These are phyloP conservation scores for Volvariella volvacea DNA, from an alignment of 1,284 basidiomycete species.

Conservation along the genomic window DNA sequence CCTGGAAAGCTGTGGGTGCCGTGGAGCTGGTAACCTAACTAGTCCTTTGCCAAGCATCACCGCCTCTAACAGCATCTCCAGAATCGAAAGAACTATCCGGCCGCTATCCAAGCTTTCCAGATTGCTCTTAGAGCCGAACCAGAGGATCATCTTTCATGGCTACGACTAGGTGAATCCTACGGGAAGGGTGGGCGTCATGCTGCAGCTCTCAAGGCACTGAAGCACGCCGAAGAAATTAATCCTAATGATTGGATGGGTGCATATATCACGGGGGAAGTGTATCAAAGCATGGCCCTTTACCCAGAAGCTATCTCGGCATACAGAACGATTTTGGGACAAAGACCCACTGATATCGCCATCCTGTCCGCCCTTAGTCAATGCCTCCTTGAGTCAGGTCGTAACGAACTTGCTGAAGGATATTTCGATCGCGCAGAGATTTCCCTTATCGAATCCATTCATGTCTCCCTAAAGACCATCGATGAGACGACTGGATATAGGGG, in stretches of 20 bases:
- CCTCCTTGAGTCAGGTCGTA: conserved; percentile 64
- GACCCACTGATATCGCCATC: conserved; percentile 66
- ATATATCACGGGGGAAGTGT: conserved; percentile 85
- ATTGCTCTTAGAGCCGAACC: conserved; percentile 79
- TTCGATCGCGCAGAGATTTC: conserved; percentile 69
- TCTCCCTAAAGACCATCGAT: conserved; percentile 51
- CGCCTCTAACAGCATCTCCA: conserved; percentile 22
- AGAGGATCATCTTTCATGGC: conserved; percentile 78
- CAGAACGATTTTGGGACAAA: conserved; percentile 46
- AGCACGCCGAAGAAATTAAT: conserved; percentile 63
- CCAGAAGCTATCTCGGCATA: conserved; percentile 71
- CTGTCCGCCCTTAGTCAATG: conserved; percentile 72
- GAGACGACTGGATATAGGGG: conserved; percentile 57
- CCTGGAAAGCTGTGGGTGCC: conserved; percentile 95
- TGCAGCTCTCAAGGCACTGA: conserved; percentile 86
- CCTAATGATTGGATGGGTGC: conserved; percentile 79
- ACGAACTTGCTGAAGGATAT: conserved; percentile 67
- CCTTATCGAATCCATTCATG: conserved; percentile 53
- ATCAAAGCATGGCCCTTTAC: conserved; percentile 74
- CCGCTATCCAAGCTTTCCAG: conserved; percentile 86
- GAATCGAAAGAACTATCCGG: conserved; percentile 70
- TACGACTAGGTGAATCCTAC: conserved; percentile 91
- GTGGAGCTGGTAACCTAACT: conserved; percentile 74
- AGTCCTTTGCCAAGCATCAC: neutral
- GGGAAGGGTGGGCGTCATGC: conserved; percentile 81